Evolutionary conservation across 1,284 basidiomycete species (phyloP).

Genomic region (Ganoderma sinense): DNA sequence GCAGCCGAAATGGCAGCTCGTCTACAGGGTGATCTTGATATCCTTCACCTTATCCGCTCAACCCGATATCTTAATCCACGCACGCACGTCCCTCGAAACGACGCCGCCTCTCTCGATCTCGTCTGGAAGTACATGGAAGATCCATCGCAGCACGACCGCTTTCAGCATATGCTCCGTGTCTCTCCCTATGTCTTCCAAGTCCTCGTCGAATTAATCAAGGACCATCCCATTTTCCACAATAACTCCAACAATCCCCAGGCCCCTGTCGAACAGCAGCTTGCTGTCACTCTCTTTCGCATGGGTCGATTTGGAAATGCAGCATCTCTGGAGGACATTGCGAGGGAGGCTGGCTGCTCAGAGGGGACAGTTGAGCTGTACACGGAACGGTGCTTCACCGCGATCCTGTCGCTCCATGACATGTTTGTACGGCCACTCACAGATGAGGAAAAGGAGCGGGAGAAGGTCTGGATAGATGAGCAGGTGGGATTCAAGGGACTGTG

Average conservation of each 20-base stretch:
- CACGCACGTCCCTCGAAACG: background rate
- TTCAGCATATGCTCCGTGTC: conserved; percentile 42
- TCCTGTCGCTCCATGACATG: conserved; percentile 35
- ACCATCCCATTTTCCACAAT: conserved; percentile 16
- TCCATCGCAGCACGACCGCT: conserved; percentile 46
- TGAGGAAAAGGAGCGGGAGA: conserved; percentile 48
- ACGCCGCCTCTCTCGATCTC: background rate
- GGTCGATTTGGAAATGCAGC: conserved; percentile 47
- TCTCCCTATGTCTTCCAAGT: conserved; percentile 41
- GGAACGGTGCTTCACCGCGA: conserved; percentile 40
- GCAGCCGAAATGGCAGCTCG: too few species aligned
- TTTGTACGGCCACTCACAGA: conserved; percentile 41
- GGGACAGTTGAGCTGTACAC: conserved; percentile 45
- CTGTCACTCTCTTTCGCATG: conserved; percentile 43
- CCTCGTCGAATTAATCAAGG: conserved; percentile 41
- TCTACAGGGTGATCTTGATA: too few species aligned
- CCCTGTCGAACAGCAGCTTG: conserved; percentile 45
- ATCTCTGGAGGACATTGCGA: conserved; percentile 41
- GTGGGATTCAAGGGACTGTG: conserved; percentile 41
- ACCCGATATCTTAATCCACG: background rate
- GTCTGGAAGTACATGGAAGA: conserved; percentile 43
- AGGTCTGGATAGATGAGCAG: conserved; percentile 44
- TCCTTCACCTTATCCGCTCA: background rate
- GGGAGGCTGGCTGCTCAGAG: conserved; percentile 39
- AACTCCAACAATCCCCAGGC: conserved; percentile 33